Evolutionary conservation across 164 flowering plant species (phyloP), one percentile per base, ranked within the genome.

Genomic region (Santalum album): DNA sequence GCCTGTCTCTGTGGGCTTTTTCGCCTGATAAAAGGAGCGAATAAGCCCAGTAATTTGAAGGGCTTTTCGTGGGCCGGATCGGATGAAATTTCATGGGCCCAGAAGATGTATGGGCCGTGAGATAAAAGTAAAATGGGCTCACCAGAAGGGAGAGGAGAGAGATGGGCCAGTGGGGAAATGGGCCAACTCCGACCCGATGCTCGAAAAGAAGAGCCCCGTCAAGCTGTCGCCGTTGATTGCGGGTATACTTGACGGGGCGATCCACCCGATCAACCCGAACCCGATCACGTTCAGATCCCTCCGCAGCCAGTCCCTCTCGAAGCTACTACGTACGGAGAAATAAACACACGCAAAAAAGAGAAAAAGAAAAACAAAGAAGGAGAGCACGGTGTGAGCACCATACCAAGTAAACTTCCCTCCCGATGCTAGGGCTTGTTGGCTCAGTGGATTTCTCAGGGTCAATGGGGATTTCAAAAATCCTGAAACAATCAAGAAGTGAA

Each of bases 241-340:
- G 0, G 98, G 96, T 20, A 92, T 64, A 80, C 98, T 88, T 0
- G 96, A 91, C 2, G 96, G 95, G 7, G 89, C 96, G 2, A 88
- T 0, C 98, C 98, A 88, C n/a, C 95, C 98, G 49, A 88, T 84
- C 75, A 91, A 54, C 40, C 98, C 96, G 40, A 88, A 91, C 21
- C 98, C 98, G 12, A 91, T 84, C 68, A 86, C 98, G 27, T 74
- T 88, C 54, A 84, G 60, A 62, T 88, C 96, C 49, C 16, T 81
- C 16, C 95, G 63, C 42, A 92, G 82, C 96, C 98, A 88, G 32
- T 88, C 75, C 51, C 94, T 76, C 73, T 76, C 51, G 46, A 92
- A 91, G 76, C 87, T 86, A 29, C 9, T 29, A 3, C 9, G 4
- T 29, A 4, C 34, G 34, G 9, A 29, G 34, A 3, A 29, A 29